Base-by-base conservation (phyloP, 257 asterid species). In the Petrea volubilis region DNA sequence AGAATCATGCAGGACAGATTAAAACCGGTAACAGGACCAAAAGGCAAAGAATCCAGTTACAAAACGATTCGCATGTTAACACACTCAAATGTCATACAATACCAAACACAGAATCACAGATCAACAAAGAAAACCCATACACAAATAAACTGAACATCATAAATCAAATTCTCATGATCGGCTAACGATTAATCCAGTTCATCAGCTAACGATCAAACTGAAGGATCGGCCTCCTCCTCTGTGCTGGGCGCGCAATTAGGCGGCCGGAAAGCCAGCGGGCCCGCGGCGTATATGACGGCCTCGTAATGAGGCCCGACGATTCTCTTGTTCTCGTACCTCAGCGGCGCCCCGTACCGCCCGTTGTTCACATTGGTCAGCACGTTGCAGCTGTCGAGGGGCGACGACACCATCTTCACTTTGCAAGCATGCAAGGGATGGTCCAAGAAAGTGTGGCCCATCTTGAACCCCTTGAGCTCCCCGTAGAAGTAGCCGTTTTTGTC, bases 401-500 rank as follows among this genome's bases (percentile, higher is more conserved):
- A 87, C 3, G 87, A 80, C 11, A 87, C 87, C 44, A 83, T 69
- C 52, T 81, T 87, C 50, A 83, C 90, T 12, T 60, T 75, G 78
- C 94, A 87, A 1, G 91, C 57, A 13, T 87, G 90, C 20, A 87
- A 79, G 11, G 93, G 93, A 76, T 85, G 93, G 72, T 87, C 93
- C 75, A 87, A 62, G 49, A 79, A 60, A 41, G 78, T 64, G 50
- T 81, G 81, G 34, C 79, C 68, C 83, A 81, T 76, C 4, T 41
- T 41, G 65, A 55, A 34, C 27, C 76, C 60, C 50, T 62, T 72
- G 1, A 71, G 55, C 70, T 60, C 66, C 17, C 82, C 88, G 52
- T 80, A 83, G 68, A 85, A 77, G 68, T 87, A 87, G 0, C 93
- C 90, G 23, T 83, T 71, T 68, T 56, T 31, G 67, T 79, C 81